Conservation (phyloP, 148 eudicot genomes). For the Arbutus unedo region DNA sequence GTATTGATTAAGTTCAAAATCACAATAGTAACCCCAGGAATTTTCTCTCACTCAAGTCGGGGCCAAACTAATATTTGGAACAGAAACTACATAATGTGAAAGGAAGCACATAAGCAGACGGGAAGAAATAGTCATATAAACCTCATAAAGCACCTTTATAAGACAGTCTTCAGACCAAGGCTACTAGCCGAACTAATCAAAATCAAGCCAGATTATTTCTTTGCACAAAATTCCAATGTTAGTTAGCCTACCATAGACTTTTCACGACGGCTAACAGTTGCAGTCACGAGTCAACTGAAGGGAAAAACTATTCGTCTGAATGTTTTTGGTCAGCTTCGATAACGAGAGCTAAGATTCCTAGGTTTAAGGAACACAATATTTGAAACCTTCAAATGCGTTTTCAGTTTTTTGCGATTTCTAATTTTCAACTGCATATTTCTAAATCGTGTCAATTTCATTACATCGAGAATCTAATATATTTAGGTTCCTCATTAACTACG, state of each 20-base stretch:
- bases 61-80: background rate
- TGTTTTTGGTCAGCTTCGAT: conserved; percentile 11
- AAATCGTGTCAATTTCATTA: background rate
- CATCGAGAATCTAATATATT: background rate
- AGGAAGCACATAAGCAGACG: background rate
- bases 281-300: background rate
- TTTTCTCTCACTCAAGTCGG: background rate
- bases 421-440: background rate
- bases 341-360: background rate
- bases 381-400: background rate
- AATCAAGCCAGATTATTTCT: background rate
- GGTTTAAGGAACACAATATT: conserved; percentile 3
- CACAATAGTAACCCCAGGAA: background rate
- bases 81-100: background rate
- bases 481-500: background rate
- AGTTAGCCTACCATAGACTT: background rate
- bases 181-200: conserved; percentile 1
- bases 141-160: background rate
- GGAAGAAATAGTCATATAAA: background rate
- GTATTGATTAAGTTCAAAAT: background rate
- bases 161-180: background rate
- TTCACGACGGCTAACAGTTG: background rate
- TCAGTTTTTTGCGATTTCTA: background rate
- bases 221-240: background rate
- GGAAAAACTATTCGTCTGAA: conserved; percentile 5